phyloP scores from a whole-genome alignment of 768 basidiomycete genomes.

The Rhizopogon sp. region DNA sequence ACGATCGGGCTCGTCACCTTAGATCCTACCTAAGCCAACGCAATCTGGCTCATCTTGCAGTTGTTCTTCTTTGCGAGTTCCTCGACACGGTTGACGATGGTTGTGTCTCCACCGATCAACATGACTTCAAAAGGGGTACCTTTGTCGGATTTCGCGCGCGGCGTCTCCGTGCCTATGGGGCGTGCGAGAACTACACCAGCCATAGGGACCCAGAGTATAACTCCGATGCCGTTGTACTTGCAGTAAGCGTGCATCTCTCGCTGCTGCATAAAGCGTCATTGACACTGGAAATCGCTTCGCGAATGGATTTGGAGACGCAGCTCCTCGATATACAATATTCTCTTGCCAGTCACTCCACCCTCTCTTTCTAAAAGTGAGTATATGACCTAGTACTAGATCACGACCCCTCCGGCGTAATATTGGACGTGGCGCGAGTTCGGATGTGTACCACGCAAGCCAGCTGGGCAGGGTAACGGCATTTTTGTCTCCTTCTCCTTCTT shows the following conservation, averaged over 20 bases:
- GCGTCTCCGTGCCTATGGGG: conserved; percentile 24
- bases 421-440: no score
- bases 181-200: conserved; percentile 33
- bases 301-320: no score
- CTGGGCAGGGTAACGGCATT: no score
- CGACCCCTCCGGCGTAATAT: no score
- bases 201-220: conserved; percentile 49
- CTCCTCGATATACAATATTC: no score
- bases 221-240: conserved; percentile 43
- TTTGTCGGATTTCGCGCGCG: conserved; percentile 8
- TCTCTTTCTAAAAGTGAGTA: no score
- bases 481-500: no score
- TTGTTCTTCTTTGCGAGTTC: conserved; percentile 35
- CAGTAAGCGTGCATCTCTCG: conserved; percentile 42
- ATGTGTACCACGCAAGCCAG: no score
- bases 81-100: conserved; percentile 36
- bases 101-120: conserved; percentile 23
- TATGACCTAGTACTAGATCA: no score
- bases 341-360: no score
- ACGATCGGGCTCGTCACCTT: conserved; percentile 44
- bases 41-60: conserved; percentile 40
- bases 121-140: conserved; percentile 21
- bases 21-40: conserved; percentile 34
- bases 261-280: conserved; percentile 26
- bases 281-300: no score